Base-by-base conservation (phyloP, 73 alveolate genomes). In the Tetrahymena thermophila region DNA sequence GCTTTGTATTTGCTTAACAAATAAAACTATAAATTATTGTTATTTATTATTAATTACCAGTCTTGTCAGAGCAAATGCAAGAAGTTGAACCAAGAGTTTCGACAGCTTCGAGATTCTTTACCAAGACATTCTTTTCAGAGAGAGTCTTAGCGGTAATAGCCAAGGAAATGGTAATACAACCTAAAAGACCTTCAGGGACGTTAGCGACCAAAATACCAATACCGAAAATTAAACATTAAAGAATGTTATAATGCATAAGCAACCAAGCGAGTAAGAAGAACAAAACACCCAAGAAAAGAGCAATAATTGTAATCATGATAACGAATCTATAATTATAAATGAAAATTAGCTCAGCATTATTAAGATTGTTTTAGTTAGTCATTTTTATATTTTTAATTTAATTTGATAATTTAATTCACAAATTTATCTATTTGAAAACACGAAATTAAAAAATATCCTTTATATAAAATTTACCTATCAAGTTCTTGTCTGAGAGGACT, bases 191-290 rank as follows among this genome's bases (percentile, higher is more conserved):
- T 96, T 98, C 99, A 55, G 99, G 99, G 57, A 98, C 99, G 95
- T 99, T 98, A n/a, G 99, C 99, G 31, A 98, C 99, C 94, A 98
- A 98, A 84, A 98, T 98, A 93, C 99, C 99, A 96, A 99, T 98
- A 89, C 99, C 98, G 94, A 97, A 98, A 37, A 97, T 97, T 43
- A 99, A 93, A 96, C 98, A 97, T 43, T 99, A 94, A 93, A 98
- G 97, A 50, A 98, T 94, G 95, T 96, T 97, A 94, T 98, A 98
- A 50, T 98, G 98, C 96, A 95, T 95, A 85, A 97, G 97, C 85
- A 98, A 94, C 57, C 99, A 85, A 35, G 99, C 98, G 21, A 98
- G 94, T 34, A 98, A 94, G 97, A 99, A 98, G 98, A 99, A 97
- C 44, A 96, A 83, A 40, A 98, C 93, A 55, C 99, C 99, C 93